A percentile compares a stretch with the other conserved stretches of the same genome.
Conservation (phyloP, 129 eudicot species). For the Scalesia atractyloides region DNA sequence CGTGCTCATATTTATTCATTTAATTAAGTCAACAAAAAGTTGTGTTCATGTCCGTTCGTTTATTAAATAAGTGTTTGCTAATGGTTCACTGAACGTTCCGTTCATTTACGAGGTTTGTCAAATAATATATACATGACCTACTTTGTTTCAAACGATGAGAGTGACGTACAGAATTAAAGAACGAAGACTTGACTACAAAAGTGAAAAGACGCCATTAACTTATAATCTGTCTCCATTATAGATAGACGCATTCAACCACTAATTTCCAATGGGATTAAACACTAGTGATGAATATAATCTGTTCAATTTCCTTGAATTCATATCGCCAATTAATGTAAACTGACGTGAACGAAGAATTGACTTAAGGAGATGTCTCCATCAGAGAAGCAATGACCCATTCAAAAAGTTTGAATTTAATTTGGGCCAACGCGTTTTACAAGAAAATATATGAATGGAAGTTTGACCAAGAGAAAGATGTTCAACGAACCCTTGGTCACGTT, state of each 20-base stretch:
- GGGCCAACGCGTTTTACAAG: conserved; percentile 15
- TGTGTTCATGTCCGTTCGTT: too few species aligned
- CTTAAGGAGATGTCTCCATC: conserved; percentile 15
- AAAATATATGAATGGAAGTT: not conserved
- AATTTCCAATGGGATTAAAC: not conserved
- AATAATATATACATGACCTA: too few species aligned
- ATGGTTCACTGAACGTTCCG: too few species aligned
- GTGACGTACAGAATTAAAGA: conserved; percentile 7
- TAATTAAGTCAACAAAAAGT: too few species aligned
- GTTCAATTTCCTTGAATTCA: not conserved
- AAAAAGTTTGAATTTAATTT: conserved; percentile 15
- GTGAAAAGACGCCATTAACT: not conserved
- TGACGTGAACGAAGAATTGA: not conserved
- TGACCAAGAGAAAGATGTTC: not conserved
- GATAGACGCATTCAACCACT: not conserved
- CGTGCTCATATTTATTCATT: too few species aligned
- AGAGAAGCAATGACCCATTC: conserved; percentile 16
- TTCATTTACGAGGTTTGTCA: too few species aligned
- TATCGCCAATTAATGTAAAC: not conserved
- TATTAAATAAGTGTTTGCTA: too few species aligned
- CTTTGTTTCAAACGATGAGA: not conserved
- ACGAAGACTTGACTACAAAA: conserved; percentile 29
- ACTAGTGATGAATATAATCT: not conserved
- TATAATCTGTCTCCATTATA: not conserved
- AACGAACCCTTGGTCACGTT: conserved; percentile 11